Evolutionary conservation across 208 protist genomes (phyloP), one percentile per base, ranked within the genome.

Genomic region (Leishmania gerbilli): DNA sequence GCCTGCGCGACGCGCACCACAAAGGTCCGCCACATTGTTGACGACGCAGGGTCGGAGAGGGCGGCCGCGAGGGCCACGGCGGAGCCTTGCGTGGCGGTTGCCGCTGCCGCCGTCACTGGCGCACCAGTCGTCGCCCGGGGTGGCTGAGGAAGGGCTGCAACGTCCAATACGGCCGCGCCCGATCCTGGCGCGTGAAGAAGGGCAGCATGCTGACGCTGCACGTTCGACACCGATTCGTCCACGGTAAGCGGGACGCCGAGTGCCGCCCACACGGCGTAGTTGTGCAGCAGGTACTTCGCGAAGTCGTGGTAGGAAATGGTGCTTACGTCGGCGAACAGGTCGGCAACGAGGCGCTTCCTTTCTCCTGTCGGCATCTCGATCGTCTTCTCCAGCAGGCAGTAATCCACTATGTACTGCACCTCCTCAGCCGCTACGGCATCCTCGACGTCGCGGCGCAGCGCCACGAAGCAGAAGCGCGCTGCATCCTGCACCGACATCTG

Each of bases 401-500:
- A 88, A 24, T 91, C 84, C 37, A 96, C 56, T 19, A 98, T 86
- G 85, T 93, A 96, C 64, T 91, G 79, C 64, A 98, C 86, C 81
- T 96, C 92, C 55, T 94, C 89, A 17, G 82, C 81, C 37, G 86
- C 83, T 49, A 96, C 89, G 47, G 95, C 93, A 65, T 96, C 89
- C 60, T 89, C 87, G 77, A 92, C 89, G 74, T 96, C 95, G 69
- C 91, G 84, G 79, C 93, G 93, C 64, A 98, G 88, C 21, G 92
- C 91, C 40, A 95, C 88, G 71, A 98, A 98, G 72, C 87, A 93
- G 74, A 98, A 98, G 9, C 93, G 92, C 60, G 92, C 89, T 6
- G 95, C 93, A 24, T 88, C 88, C 75, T 86, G 85, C 42, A 87
- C 84, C n/a, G 85, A 88, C 83, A 98, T 69, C 0, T 74, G 80